Conservation (phyloP, 2,329 filamentous ascomycete species). For the Penicillium freii region DNA sequence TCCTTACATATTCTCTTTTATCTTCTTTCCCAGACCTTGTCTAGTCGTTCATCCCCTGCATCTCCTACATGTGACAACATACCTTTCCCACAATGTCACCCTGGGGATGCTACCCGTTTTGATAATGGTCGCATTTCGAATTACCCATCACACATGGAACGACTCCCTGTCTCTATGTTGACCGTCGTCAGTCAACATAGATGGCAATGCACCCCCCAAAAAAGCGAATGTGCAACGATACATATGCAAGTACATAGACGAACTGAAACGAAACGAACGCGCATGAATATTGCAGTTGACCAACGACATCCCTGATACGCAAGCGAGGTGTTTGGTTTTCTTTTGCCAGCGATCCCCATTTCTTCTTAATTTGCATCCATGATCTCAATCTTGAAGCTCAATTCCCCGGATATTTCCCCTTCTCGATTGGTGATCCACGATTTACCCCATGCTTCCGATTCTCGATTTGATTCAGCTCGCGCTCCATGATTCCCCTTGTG, state of each 20-base stretch:
- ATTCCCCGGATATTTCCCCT: not conserved
- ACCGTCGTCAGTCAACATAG: constrained; percentile 1
- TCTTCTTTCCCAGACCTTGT: constrained; percentile 11
- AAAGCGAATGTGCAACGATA: constrained; percentile 27
- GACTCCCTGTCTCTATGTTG: constrained; percentile 4
- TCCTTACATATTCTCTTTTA: constrained; percentile 19
- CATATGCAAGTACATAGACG: constrained; percentile 27
- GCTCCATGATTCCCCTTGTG: constrained; percentile 10
- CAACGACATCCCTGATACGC: constrained; percentile 23
- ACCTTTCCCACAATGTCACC: not conserved
- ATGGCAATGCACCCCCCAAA: constrained; percentile 9
- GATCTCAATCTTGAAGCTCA: constrained; percentile 11
- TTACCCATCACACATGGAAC: constrained; percentile 12
- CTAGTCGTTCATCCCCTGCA: constrained; percentile 8
- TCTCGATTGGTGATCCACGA: not conserved
- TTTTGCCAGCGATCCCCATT: constrained; percentile 18
- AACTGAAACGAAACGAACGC: constrained; percentile 29
- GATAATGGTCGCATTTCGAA: constrained; percentile 20
- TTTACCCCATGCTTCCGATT: constrained; percentile 2
- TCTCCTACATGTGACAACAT: not conserved
- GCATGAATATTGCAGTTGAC: constrained; percentile 23
- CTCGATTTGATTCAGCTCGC: constrained; percentile 13
- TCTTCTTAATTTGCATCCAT: constrained; percentile 11
- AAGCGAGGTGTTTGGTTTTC: constrained; percentile 28
- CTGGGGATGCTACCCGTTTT: not conserved